phyloP scores from a whole-genome alignment of 2,329 filamentous ascomycete genomes.

The Alternaria sp. region DNA sequence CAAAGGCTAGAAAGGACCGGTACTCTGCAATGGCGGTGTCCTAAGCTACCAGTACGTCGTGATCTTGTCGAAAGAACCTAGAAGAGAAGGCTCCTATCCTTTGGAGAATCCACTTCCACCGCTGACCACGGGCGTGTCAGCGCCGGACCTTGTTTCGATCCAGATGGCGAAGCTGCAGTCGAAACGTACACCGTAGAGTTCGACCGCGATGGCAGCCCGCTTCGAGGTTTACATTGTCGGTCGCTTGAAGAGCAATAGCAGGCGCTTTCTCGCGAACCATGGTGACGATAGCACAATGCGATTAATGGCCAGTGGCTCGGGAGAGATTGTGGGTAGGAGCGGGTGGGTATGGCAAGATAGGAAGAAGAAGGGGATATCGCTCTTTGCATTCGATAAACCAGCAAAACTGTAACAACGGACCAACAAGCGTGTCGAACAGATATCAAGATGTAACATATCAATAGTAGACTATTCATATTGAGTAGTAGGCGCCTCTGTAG shows the following conservation, averaged over 20 bases:
- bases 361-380: constrained; percentile 36
- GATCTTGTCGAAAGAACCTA: constrained; percentile 62
- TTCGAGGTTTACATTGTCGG: constrained; percentile 62
- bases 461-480: background rate
- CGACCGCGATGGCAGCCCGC: constrained; percentile 59
- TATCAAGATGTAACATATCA: background rate
- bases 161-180: constrained; percentile 61
- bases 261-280: constrained; percentile 67
- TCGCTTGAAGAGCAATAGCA: constrained; percentile 56
- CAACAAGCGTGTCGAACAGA: background rate
- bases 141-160: constrained; percentile 53
- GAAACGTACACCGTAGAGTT: constrained; percentile 71
- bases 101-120: constrained; percentile 56
- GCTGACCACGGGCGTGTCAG: constrained; percentile 52
- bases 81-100: constrained; percentile 58
- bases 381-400: constrained; percentile 42
- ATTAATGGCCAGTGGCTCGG: constrained; percentile 54
- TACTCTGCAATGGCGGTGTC: constrained; percentile 72
- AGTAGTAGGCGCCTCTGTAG: background rate
- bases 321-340: constrained; percentile 60
- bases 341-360: constrained; percentile 56
- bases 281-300: constrained; percentile 60
- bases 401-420: constrained; percentile 23
- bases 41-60: constrained; percentile 72
- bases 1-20: constrained; percentile 60